Conservation (phyloP, 2,329 filamentous ascomycete species). For the Didymella lethalis region DNA sequence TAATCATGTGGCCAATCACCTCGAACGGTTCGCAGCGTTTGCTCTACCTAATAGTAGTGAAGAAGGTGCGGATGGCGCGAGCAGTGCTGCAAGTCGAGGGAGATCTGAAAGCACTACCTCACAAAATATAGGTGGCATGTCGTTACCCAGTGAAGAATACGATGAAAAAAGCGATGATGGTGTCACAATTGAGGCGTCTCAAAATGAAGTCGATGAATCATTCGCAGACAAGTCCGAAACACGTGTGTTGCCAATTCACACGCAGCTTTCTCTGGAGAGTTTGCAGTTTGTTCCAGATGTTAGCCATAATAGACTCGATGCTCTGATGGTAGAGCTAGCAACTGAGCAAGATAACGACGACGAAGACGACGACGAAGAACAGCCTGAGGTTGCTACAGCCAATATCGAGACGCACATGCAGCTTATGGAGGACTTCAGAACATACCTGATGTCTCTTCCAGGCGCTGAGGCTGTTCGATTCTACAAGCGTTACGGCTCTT, state of each 20-base stretch:
- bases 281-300: slow-evolving; percentile 39
- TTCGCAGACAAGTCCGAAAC: neutral
- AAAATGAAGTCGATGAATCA: neutral
- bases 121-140: slow-evolving; percentile 28
- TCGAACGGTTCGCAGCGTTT: slow-evolving; percentile 48
- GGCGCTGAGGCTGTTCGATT: slow-evolving; percentile 33
- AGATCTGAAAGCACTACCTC: slow-evolving; percentile 30
- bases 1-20: slow-evolving; percentile 49
- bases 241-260: neutral
- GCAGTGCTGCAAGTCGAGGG: slow-evolving; percentile 43
- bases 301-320: slow-evolving; percentile 31
- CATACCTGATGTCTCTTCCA: slow-evolving; percentile 30
- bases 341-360: slow-evolving; percentile 6
- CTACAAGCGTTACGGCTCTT: slow-evolving; percentile 32
- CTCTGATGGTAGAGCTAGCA: slow-evolving; percentile 21
- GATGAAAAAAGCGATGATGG: slow-evolving; percentile 10
- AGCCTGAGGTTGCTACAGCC: slow-evolving; percentile 9
- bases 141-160: slow-evolving; percentile 26
- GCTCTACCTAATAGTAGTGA: slow-evolving; percentile 41
- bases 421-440: slow-evolving; percentile 27
- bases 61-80: slow-evolving; percentile 43
- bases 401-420: slow-evolving; percentile 27
- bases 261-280: slow-evolving; percentile 34
- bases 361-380: slow-evolving; percentile 15
- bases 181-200: neutral